Conservation (phyloP, 2,329 filamentous ascomycete genomes). For the Scolecobasidium constrictum region DNA sequence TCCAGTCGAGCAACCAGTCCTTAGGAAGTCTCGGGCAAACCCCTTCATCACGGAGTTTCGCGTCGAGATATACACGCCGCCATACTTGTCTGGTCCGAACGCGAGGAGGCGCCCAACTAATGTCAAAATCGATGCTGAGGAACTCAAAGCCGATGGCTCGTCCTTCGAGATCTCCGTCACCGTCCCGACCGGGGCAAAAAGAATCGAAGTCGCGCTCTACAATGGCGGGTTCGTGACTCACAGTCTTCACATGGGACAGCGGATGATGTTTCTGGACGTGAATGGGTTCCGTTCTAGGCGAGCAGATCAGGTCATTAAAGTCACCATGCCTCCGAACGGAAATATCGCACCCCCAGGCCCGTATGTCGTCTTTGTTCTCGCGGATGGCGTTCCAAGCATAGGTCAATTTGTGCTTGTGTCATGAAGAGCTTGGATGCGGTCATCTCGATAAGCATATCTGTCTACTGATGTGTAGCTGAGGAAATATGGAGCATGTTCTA, state of each 20-base stretch:
- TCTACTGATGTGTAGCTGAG: neutral
- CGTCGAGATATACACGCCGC: conserved; percentile 49
- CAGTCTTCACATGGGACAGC: conserved; percentile 51
- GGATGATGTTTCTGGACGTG: conserved; percentile 39
- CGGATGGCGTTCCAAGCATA: conserved; percentile 45
- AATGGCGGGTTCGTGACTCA: conserved; percentile 52
- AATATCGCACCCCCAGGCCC: conserved; percentile 50
- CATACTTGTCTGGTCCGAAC: conserved; percentile 45
- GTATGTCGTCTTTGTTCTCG: conserved; percentile 54
- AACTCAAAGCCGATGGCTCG: conserved; percentile 23
- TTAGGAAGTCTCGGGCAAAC: conserved; percentile 19
- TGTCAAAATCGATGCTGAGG: conserved; percentile 42
- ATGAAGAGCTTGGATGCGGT: neutral
- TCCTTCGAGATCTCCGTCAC: conserved; percentile 25
- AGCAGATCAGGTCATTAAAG: conserved; percentile 41
- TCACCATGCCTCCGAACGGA: conserved; percentile 46
- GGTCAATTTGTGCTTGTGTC: conserved; percentile 41
- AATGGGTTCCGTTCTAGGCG: conserved; percentile 45
- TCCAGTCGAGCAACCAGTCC: conserved; percentile 40
- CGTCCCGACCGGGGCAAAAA: conserved; percentile 33
- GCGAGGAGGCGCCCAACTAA: conserved; percentile 36
- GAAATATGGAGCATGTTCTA: neutral
- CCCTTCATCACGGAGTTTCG: conserved; percentile 50
- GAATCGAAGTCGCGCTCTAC: conserved; percentile 38
- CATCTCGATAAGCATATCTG: neutral